phyloP scores from a whole-genome alignment of 177 flowering plant genomes.

The Vitis hybrid region DNA sequence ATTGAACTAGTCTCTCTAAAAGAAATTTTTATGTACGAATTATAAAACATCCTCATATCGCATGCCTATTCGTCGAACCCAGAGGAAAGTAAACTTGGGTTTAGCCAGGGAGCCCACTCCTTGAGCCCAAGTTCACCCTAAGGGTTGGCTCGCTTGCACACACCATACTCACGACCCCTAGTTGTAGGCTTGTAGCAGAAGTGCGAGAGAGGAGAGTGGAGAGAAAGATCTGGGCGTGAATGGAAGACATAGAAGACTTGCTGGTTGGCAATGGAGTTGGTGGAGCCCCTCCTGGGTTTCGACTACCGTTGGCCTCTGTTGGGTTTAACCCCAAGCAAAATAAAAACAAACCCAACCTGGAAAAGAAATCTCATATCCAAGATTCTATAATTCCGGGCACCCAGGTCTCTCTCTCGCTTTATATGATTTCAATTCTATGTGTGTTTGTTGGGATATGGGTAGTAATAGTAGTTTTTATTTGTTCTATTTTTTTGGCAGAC shows the following conservation, averaged over 20 bases:
- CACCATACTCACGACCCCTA: too few relatives aligned
- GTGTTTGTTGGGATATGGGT: neutral
- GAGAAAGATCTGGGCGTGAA: slow-evolving; percentile 11
- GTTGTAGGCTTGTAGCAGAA: too few relatives aligned
- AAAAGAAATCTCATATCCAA: slow-evolving; percentile 16
- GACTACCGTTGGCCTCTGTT: slow-evolving; percentile 64
- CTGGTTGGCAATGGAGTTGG: slow-evolving; percentile 50
- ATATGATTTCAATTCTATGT: neutral
- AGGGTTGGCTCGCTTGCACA: too few relatives aligned
- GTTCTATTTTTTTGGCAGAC: slow-evolving; percentile 44
- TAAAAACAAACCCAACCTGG: slow-evolving; percentile 16
- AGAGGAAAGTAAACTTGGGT: too few relatives aligned
- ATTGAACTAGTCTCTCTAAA: too few relatives aligned
- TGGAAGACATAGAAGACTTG: slow-evolving; percentile 96
- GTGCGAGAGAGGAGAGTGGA: too few relatives aligned
- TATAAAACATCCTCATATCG: too few relatives aligned
- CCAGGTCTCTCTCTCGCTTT: slow-evolving; percentile 42
- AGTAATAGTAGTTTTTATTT: slow-evolving; percentile 1
- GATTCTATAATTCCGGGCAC: slow-evolving; percentile 73
- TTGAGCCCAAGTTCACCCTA: too few relatives aligned
- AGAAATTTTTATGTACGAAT: too few relatives aligned
- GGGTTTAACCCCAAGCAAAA: slow-evolving; percentile 58
- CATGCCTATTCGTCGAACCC: too few relatives aligned
- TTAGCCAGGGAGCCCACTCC: too few relatives aligned
- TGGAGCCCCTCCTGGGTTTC: slow-evolving; percentile 76